Evolutionary conservation across 768 basidiomycete genomes (phyloP).

Genomic region (Mycena sanguinolenta): DNA sequence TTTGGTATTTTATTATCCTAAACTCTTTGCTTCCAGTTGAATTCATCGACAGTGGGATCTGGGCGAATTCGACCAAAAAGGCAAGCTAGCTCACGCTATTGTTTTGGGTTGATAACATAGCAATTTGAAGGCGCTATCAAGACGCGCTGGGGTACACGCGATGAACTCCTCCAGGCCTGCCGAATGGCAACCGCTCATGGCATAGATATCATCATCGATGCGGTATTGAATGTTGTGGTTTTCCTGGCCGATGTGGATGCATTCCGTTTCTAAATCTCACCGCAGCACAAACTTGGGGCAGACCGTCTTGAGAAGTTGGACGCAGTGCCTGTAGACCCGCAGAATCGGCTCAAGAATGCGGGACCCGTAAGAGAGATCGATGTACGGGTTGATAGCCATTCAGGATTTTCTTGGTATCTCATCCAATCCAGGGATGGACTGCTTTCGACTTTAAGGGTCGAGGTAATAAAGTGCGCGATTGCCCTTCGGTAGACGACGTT

Average conservation of each 20-base stretch:
- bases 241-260: neutral
- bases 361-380: conserved; percentile 76
- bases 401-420: neutral
- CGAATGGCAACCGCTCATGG: conserved; percentile 74
- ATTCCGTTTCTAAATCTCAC: neutral
- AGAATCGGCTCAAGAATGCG: conserved; percentile 73
- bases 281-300: conserved; percentile 87
- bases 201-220: conserved; percentile 86
- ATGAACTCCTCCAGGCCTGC: conserved; percentile 81
- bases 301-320: conserved; percentile 79
- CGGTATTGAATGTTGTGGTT: conserved; percentile 82
- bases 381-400: conserved; percentile 51
- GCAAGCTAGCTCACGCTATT: conserved; percentile 38
- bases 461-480: conserved; percentile 68
- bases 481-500: neutral
- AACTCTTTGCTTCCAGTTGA: neutral
- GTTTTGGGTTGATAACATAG: neutral
- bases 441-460: conserved; percentile 87
- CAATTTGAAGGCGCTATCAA: conserved; percentile 48
- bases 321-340: conserved; percentile 78
- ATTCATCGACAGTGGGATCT: conserved; percentile 78
- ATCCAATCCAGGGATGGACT: conserved; percentile 75
- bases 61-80: conserved; percentile 87
- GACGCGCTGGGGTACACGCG: conserved; percentile 91
- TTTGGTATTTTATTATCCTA: conserved; percentile 53